Evolutionary conservation across 176 grass and related monocot genomes (phyloP).

Genomic region (Lolium rigidum): DNA sequence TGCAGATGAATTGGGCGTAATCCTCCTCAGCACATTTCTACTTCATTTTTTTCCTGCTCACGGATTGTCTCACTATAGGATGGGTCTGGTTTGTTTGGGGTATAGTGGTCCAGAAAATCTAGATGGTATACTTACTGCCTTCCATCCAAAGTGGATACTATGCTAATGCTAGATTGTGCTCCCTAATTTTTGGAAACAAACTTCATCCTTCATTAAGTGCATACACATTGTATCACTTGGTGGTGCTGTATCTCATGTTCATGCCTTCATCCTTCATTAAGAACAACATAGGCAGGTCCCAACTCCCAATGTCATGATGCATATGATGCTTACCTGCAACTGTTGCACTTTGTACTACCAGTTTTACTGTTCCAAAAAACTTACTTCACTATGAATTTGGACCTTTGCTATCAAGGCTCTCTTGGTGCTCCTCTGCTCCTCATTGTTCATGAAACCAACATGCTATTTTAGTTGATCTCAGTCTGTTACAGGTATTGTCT

Average conservation of each 20-base stretch:
- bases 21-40: not conserved
- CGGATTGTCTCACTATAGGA: not conserved
- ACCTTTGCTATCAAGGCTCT: constrained; percentile 47
- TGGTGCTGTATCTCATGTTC: not conserved
- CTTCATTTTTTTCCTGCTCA: not conserved
- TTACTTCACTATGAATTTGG: constrained; percentile 44
- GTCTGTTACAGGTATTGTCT: constrained; percentile 32
- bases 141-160: not conserved
- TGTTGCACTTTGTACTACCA: not conserved
- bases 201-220: not conserved
- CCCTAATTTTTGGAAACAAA: not conserved
- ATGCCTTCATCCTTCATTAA: not conserved
- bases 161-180: not conserved
- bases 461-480: constrained; percentile 42
- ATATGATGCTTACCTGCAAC: not conserved
- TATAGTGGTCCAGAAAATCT: not conserved
- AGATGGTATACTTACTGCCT: not conserved
- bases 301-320: no score
- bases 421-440: constrained; percentile 38
- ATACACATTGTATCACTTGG: not conserved
- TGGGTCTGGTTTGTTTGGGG: no score
- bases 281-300: no score
- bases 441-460: constrained; percentile 44
- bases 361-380: constrained; percentile 24
- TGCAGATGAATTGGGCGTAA: not conserved